Percentiles rank a stretch among this genome's conserved stretches.
Conservation (phyloP, 495 filamentous ascomycete species). For the Neurospora pannonica region DNA sequence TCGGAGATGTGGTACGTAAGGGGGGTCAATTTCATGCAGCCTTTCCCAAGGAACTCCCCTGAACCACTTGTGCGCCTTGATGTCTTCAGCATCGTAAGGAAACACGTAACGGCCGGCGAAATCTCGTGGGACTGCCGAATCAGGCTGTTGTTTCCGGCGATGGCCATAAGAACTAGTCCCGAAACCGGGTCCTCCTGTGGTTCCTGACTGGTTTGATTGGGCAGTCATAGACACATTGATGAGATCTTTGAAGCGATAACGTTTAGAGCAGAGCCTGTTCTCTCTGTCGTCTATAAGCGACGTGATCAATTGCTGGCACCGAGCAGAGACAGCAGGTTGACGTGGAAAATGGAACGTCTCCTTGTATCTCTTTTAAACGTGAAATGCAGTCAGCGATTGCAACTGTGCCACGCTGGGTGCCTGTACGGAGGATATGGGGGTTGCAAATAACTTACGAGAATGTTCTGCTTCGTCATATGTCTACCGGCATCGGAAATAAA, state of each 20-base stretch:
- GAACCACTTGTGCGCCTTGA: slow-evolving; percentile 71
- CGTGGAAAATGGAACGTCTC: slow-evolving; percentile 53
- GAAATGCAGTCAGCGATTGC: neutral
- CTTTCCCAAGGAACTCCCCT: slow-evolving; percentile 56
- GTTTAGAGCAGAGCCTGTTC: slow-evolving; percentile 59
- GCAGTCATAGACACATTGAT: slow-evolving; percentile 12
- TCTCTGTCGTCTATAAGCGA: slow-evolving; percentile 71
- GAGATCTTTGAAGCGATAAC: slow-evolving; percentile 57
- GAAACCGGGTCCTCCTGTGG: neutral
- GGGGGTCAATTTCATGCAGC: slow-evolving; percentile 58
- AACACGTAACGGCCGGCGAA: slow-evolving; percentile 55
- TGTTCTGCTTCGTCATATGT: slow-evolving; percentile 71
- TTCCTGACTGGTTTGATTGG: neutral
- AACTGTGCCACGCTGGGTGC: neutral
- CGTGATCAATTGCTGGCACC: slow-evolving; percentile 65
- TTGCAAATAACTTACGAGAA: slow-evolving; percentile 49
- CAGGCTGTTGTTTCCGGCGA: slow-evolving; percentile 9
- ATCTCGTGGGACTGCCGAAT: slow-evolving; percentile 17
- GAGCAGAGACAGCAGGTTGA: slow-evolving; percentile 46
- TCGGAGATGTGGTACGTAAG: slow-evolving; percentile 63
- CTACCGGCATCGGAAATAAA: slow-evolving; percentile 69
- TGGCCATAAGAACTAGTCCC: neutral
- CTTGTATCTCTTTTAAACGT: slow-evolving; percentile 25
- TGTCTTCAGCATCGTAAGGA: slow-evolving; percentile 65
- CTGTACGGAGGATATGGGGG: slow-evolving; percentile 1